These are phyloP conservation scores for Monosporascus sp. DNA, from an alignment of 2,329 filamentous ascomycete genomes.

Conservation along the genomic window DNA sequence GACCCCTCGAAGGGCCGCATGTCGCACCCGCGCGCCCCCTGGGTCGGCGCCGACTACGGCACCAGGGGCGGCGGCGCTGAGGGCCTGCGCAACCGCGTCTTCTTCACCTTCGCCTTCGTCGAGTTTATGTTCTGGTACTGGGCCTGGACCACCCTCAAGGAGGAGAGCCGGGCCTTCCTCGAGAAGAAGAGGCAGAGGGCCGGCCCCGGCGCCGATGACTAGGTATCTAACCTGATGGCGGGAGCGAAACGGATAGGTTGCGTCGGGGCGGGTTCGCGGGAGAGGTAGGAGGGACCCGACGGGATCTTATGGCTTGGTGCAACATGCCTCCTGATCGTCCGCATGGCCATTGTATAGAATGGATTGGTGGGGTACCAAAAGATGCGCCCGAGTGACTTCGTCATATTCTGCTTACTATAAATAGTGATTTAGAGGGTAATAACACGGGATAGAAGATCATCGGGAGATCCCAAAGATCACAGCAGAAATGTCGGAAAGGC, in stretches of 20 bases:
- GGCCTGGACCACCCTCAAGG: conserved; percentile 66
- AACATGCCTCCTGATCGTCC: no score
- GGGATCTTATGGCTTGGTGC: no score
- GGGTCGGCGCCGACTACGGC: conserved; percentile 30
- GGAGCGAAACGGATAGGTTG: conserved; percentile 1
- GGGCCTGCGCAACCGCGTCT: conserved; percentile 73
- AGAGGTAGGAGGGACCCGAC: neutral
- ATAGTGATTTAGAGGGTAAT: no score
- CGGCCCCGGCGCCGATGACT: conserved; percentile 10
- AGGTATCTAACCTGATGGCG: conserved; percentile 4
- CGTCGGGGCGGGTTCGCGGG: neutral
- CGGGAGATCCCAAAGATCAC: no score
- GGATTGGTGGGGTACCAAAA: no score
- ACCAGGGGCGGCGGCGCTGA: conserved; percentile 47
- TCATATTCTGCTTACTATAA: no score
- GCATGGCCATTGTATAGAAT: no score
- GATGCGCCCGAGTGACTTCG: no score
- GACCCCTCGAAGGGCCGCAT: conserved; percentile 32
- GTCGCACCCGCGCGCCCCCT: conserved; percentile 29
- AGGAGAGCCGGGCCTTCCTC: conserved; percentile 49
- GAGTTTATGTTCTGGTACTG: conserved; percentile 87
- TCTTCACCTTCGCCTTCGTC: conserved; percentile 80
- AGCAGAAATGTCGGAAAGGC: no score
- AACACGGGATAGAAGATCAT: no score
- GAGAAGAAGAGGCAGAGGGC: conserved; percentile 32